Evolutionary conservation across 495 filamentous ascomycete species (phyloP).

Genomic region (Xylaria telfairii): DNA sequence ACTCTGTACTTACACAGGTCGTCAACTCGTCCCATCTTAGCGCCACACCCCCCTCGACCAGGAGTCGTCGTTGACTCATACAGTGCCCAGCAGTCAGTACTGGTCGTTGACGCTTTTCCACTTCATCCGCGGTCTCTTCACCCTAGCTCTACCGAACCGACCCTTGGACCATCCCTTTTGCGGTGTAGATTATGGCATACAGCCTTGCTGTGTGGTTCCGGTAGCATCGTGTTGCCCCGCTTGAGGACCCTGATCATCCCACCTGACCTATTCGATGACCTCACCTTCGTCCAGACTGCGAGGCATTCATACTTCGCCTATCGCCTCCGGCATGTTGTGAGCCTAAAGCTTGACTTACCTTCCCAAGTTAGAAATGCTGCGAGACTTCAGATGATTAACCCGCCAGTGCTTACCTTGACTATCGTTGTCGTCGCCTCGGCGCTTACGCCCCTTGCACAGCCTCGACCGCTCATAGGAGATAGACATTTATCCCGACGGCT

Average conservation of each 20-base stretch:
- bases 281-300: conserved; percentile 24
- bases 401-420: conserved; percentile 12
- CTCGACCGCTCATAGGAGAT: neutral
- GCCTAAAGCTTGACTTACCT: conserved; percentile 18
- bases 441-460: conserved; percentile 18
- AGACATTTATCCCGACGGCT: conserved; percentile 11
- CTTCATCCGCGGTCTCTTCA: conserved; percentile 5
- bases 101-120: conserved; percentile 14
- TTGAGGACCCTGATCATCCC: conserved; percentile 30
- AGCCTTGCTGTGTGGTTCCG: conserved; percentile 24
- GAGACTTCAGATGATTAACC: conserved; percentile 5
- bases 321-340: conserved; percentile 2
- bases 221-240: conserved; percentile 29
- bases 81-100: conserved; percentile 12
- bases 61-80: conserved; percentile 22
- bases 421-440: conserved; percentile 16
- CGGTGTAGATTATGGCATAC: conserved; percentile 20
- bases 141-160: conserved; percentile 6
- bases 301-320: conserved; percentile 8
- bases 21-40: neutral
- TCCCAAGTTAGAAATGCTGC: conserved; percentile 20
- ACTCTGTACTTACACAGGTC: neutral
- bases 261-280: conserved; percentile 29
- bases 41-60: conserved; percentile 21
- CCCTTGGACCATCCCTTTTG: conserved; percentile 6